Conservation (phyloP, 1,139 yeast genomes). For the Hemisphaericaspora xylofermentans region DNA sequence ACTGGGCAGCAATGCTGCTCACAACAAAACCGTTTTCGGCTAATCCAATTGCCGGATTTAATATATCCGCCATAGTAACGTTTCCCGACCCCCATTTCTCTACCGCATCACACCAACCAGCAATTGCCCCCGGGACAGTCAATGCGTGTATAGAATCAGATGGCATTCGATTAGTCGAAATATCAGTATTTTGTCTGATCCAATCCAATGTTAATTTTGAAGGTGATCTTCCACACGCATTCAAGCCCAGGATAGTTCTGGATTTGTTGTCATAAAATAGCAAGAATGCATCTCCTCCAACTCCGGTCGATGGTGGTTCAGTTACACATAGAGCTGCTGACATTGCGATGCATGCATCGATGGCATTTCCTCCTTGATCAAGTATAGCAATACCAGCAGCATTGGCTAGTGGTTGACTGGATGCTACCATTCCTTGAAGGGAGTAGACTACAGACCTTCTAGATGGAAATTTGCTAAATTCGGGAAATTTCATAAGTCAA, state of each 20-base stretch:
- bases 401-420: conserved; percentile 73
- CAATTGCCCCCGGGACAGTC: conserved; percentile 76
- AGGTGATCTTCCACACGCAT: conserved; percentile 76
- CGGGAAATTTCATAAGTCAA: conserved; percentile 7
- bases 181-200: conserved; percentile 35
- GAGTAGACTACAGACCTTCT: conserved; percentile 77
- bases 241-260: conserved; percentile 55
- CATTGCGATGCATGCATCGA: conserved; percentile 75
- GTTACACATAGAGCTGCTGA: conserved; percentile 69
- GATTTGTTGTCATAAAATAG: conserved; percentile 40
- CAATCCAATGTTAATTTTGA: conserved; percentile 44
- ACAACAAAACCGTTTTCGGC: conserved; percentile 68
- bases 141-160: conserved; percentile 53
- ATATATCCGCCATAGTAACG: conserved; percentile 53
- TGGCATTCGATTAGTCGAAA: conserved; percentile 39
- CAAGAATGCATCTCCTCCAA: conserved; percentile 80
- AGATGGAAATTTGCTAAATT: conserved; percentile 40
- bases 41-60: conserved; percentile 67
- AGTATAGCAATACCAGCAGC: conserved; percentile 69
- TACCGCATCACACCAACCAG: conserved; percentile 70
- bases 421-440: conserved; percentile 67
- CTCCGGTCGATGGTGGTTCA: conserved; percentile 76
- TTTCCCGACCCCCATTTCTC: conserved; percentile 71
- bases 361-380: conserved; percentile 73
- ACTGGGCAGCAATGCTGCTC: conserved; percentile 51